Evolutionary conservation across 495 filamentous ascomycete species (phyloP).

Genomic region (Oidiodendron maius): DNA sequence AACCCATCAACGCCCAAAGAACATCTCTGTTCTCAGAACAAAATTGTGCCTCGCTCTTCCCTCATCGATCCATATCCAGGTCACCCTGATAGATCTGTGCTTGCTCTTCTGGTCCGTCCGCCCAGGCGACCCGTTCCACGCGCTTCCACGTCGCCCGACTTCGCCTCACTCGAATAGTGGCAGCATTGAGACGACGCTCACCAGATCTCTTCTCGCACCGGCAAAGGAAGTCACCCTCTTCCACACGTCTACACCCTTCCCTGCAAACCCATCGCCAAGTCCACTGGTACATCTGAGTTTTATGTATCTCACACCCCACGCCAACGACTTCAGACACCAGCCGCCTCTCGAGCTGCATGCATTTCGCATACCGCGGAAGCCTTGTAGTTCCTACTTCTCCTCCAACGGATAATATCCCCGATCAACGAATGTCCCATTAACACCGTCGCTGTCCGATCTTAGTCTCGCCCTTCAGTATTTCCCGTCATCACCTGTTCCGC

Average conservation of each 20-base stretch:
- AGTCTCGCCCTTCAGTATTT: constrained; percentile 28
- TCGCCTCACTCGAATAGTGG: neutral
- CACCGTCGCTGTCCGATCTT: constrained; percentile 31
- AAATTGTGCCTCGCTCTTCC: too few species aligned
- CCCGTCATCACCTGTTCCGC: constrained; percentile 28
- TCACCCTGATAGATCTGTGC: too few species aligned
- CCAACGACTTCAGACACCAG: constrained; percentile 70
- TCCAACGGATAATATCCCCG: constrained; percentile 67
- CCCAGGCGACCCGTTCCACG: too few species aligned
- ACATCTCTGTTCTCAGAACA: too few species aligned
- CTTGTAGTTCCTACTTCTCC: constrained; percentile 69
- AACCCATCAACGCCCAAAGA: too few species aligned
- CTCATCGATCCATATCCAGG: too few species aligned
- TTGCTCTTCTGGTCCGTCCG: too few species aligned
- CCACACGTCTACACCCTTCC: constrained; percentile 5
- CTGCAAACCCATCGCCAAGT: constrained; percentile 21
- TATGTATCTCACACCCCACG: constrained; percentile 76
- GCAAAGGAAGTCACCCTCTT: constrained; percentile 13
- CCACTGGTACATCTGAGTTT: constrained; percentile 41
- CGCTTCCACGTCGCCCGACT: constrained; percentile 8
- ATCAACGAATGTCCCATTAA: constrained; percentile 42
- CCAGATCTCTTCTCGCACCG: neutral
- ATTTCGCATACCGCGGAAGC: constrained; percentile 87
- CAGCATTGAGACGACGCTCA: constrained; percentile 4
- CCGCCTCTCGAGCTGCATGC: constrained; percentile 88